These are phyloP conservation scores for Sordaria brevicollis DNA, from an alignment of 495 filamentous ascomycete species.

Conservation along the genomic window DNA sequence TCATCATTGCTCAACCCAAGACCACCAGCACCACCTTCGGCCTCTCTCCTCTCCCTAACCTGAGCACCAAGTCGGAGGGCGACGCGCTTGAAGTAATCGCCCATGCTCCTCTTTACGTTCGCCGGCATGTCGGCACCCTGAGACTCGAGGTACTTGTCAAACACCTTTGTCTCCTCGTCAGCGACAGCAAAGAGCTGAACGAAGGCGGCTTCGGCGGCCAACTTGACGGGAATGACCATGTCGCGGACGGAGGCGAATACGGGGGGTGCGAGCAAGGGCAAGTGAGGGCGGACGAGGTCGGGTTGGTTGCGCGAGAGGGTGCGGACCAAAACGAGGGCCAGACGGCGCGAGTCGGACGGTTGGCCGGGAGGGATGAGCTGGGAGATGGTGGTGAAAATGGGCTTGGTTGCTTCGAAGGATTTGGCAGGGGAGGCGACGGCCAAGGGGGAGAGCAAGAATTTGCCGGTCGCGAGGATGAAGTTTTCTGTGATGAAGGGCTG, in stretches of 20 bases:
- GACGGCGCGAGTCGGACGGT: conserved; percentile 70
- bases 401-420: conserved; percentile 59
- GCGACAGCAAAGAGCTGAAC: conserved; percentile 88
- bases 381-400: conserved; percentile 67
- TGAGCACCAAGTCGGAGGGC: conserved; percentile 71
- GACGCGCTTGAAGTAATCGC: conserved; percentile 94
- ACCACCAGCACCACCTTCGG: conserved; percentile 80
- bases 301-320: conserved; percentile 68
- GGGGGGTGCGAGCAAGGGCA: conserved; percentile 64
- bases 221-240: conserved; percentile 88
- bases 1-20: conserved; percentile 81
- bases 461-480: conserved; percentile 86
- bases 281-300: conserved; percentile 68
- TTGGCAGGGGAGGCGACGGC: conserved; percentile 26
- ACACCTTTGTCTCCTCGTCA: conserved; percentile 73
- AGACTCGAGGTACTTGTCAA: conserved; percentile 72
- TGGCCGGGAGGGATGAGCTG: conserved; percentile 63
- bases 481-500: conserved; percentile 81
- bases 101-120: conserved; percentile 77
- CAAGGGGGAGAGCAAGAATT: conserved; percentile 66
- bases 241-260: conserved; percentile 89
- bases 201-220: conserved; percentile 91
- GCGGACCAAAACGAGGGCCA: conserved; percentile 81
- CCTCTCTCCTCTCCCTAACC: conserved; percentile 76
- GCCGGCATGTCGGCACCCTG: conserved; percentile 42